Evolutionary conservation across 768 basidiomycete genomes (phyloP).

Genomic region (Lentinula aciculospora): DNA sequence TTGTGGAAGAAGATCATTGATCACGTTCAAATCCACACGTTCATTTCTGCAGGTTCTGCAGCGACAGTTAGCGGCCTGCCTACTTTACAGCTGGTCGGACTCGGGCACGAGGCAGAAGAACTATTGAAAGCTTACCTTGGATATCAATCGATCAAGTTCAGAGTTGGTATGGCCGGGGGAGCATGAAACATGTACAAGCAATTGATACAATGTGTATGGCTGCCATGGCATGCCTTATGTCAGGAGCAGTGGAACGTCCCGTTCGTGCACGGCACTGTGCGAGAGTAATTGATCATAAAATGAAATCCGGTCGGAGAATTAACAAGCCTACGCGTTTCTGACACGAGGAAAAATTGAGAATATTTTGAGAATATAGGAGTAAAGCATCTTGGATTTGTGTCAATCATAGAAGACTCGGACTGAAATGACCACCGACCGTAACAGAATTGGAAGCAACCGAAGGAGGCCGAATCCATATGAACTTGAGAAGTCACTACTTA

Average conservation of each 20-base stretch:
- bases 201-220: not conserved
- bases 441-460: no score
- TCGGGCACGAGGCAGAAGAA: not conserved
- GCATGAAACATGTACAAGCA: not conserved
- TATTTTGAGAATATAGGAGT: no score
- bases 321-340: not conserved
- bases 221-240: not conserved
- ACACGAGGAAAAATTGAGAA: not conserved
- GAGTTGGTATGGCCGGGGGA: not conserved
- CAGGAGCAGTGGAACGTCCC: not conserved
- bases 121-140: not conserved
- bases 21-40: not conserved
- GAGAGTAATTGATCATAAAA: not conserved
- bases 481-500: no score
- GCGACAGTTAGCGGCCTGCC: not conserved
- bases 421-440: no score
- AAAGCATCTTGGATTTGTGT: no score
- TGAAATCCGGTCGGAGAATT: not conserved
- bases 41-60: not conserved
- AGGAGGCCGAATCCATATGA: no score
- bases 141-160: not conserved
- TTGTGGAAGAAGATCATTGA: not conserved
- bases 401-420: no score
- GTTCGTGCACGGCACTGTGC: not conserved
- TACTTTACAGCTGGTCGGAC: not conserved